Percentiles rank a stretch among this genome's conserved stretches.
These are phyloP conservation scores for Paraphoma chrysanthemicola DNA, from an alignment of 2,329 filamentous ascomycete species.

Conservation along the genomic window DNA sequence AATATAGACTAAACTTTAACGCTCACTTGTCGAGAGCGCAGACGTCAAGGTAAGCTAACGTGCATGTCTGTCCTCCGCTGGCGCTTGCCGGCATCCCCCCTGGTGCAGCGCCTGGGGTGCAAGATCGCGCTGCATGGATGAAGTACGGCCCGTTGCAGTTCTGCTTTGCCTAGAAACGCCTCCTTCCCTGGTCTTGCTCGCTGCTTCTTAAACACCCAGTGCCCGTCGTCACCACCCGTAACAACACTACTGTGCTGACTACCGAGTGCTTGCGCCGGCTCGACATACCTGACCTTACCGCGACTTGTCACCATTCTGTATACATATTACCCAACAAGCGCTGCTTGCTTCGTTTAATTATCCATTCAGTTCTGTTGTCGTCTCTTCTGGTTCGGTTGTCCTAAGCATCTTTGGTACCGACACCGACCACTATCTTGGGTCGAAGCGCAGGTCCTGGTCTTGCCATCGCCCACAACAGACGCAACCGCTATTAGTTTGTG, in stretches of 20 bases:
- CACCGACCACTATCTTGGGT: too few species aligned
- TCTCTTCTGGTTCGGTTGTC: too few species aligned
- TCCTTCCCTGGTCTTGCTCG: slow-evolving; percentile 30
- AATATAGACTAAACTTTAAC: slow-evolving; percentile 48
- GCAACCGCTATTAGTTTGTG: too few species aligned
- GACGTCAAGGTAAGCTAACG: slow-evolving; percentile 35
- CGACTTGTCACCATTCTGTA: slow-evolving; percentile 7
- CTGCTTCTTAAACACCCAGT: slow-evolving; percentile 37
- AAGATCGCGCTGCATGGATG: slow-evolving; percentile 42
- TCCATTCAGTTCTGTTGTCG: too few species aligned
- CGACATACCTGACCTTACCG: slow-evolving; percentile 2
- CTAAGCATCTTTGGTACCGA: too few species aligned
- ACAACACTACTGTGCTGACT: slow-evolving; percentile 29
- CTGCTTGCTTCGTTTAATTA: too few species aligned
- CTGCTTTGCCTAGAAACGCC: slow-evolving; percentile 44
- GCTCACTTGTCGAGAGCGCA: slow-evolving; percentile 46
- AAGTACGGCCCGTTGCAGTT: slow-evolving; percentile 51
- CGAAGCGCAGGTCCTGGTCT: too few species aligned
- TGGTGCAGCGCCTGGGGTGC: slow-evolving; percentile 32
- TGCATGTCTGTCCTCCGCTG: slow-evolving; percentile 34
- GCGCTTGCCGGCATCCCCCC: slow-evolving; percentile 36
- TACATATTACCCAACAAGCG: background rate
- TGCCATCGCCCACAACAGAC: too few species aligned
- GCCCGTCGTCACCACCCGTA: slow-evolving; percentile 33
- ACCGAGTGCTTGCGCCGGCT: slow-evolving; percentile 42